Evolutionary conservation across 805 yeast species (phyloP), one percentile per base, ranked within the genome.

Genomic region (Tetrapisispora fleetii): DNA sequence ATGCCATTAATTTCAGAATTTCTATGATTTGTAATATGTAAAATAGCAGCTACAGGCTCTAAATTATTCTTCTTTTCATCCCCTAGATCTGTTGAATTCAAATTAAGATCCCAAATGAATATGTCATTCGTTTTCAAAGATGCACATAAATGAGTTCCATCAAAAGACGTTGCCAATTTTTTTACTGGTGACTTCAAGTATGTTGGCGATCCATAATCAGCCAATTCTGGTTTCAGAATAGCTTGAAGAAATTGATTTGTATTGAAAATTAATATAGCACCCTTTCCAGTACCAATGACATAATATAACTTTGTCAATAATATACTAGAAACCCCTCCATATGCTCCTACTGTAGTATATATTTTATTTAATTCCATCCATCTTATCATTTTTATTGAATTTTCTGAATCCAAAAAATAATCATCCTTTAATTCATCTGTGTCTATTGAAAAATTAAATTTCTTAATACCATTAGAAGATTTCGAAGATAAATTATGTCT

Each of bases 251-350:
- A 70, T 61, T 90, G 96, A 40, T 75, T 75, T 52, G 80, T 82
- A 56, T 81, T 83, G 62, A 86, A 89, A 5, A 84, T 70, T 5
- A 85, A 63, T 0, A 87, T 68, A 36, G 63, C 67, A 1, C 95
- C 95, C 45, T 75, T 76, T 0, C 75, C 57, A 0, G 96, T 89
- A 2, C 95, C 96, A 8, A 89, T 56, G 0, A 79, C 79, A 8
- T 83, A 68, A 47, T 56, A 64, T 32, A 73, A 56, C 33, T 70
- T 74, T 10, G 76, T 71, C 0, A 76, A 68, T 0, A 70, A 60
- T 14, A 79, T 56, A 24, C 71, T 60, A 0, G 77, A 67, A 0
- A 83, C 79, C 1, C 73, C 70, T 0, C 91, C 90, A 54, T 74
- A 72, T 9, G 63, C 62, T 21, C 55, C 52, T n/a, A 58, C 32